phyloP scores from a whole-genome alignment of 495 filamentous ascomycete species.

The Amorphotheca resinae region DNA sequence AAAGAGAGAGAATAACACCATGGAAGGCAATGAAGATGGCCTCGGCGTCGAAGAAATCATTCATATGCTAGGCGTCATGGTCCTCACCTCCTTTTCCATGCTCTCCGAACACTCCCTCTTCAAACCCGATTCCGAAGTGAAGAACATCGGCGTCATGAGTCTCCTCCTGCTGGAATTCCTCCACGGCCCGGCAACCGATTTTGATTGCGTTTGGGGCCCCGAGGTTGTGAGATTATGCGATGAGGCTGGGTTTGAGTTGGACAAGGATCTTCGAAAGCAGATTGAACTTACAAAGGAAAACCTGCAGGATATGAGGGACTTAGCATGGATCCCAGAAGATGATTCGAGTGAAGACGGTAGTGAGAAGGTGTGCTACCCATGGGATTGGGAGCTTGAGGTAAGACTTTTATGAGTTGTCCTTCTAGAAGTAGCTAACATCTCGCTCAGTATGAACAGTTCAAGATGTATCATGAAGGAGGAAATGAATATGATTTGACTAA shows the following conservation, averaged over 20 bases:
- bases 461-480: slow-evolving; percentile 4
- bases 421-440: not conserved
- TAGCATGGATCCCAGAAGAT: not conserved
- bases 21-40: slow-evolving; percentile 18
- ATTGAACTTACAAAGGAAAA: slow-evolving; percentile 1
- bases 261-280: slow-evolving; percentile 3
- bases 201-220: slow-evolving; percentile 2
- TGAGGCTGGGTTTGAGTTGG: slow-evolving; percentile 4
- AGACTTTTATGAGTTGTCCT: not conserved
- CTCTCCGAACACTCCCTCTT: slow-evolving; percentile 22
- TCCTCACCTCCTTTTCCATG: slow-evolving; percentile 22
- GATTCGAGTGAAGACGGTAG: not conserved
- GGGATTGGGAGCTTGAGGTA: slow-evolving; percentile 11
- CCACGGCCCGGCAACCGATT: not conserved
- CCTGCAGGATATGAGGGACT: not conserved
- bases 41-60: slow-evolving; percentile 11
- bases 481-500: slow-evolving; percentile 8
- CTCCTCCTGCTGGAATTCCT: slow-evolving; percentile 17
- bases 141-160: slow-evolving; percentile 25
- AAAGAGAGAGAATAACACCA: slow-evolving; percentile 3
- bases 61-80: slow-evolving; percentile 20
- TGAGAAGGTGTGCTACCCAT: slow-evolving; percentile 1
- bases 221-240: slow-evolving; percentile 1
- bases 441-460: slow-evolving; percentile 4
- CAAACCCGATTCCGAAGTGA: slow-evolving; percentile 23